Evolutionary conservation across 2,329 filamentous ascomycete species (phyloP), one percentile per base, ranked within the genome.

Genomic region (Curvularia verruculosa): DNA sequence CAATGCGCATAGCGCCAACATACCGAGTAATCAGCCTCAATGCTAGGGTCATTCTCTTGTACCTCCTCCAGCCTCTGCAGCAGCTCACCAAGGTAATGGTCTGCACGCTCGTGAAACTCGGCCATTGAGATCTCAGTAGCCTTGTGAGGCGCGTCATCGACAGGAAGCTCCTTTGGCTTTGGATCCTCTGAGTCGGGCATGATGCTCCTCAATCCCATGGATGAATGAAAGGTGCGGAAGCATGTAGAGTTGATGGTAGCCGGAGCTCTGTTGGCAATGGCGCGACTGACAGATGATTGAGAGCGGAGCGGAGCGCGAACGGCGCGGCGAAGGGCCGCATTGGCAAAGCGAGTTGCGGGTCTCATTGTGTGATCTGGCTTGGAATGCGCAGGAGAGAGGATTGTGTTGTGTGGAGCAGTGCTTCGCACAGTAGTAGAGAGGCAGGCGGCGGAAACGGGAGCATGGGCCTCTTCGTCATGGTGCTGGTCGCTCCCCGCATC

Each of bases 1-100:
- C 36, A 18, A 6, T 10, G 9, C 24, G n/a, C 21, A 40, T 7
- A 23, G 39, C 19, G 15, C 13, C 39, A 28, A 82, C 88, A 61
- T 82, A 97, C 94, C 59, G 89, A 89, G 68, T 89, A 98, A 72
- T 99, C 95, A 5, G 95, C 89, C 66, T 99, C 95, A 5, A 96
- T 78, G 52, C 92, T 89, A 8, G 89, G 87, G 7, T 84, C 79
- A 29, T 83, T 79, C 71, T 98, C 95, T 68, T 91, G 87, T 28
- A 89, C 76, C 58, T 85, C 83, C 79, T 99, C 95, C 40, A 96
- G 73, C 60, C 82, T 80, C 21, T 75, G 74, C 40, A 85, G 73
- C 31, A 89, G 76, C 26, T 79, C 76, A 52, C 88, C 83, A 67
- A 98, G 83, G 75, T 90, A 96, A 48, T 83, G 76, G 71, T 97